Conservation (phyloP, 1,284 basidiomycete species). For the Takashimella koratensis region DNA sequence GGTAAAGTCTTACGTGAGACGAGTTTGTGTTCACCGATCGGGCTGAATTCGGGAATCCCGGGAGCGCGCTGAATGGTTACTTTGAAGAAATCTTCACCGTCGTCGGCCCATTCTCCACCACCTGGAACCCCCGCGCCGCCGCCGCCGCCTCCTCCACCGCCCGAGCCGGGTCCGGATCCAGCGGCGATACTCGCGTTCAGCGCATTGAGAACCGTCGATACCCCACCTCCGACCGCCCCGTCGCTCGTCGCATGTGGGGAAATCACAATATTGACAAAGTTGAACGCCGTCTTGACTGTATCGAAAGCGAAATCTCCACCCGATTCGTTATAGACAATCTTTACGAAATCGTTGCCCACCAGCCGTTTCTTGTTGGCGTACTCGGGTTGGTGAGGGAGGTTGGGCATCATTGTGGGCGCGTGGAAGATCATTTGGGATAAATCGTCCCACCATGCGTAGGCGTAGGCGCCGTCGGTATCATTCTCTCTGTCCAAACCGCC, state of each 20-base stretch:
- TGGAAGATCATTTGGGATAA: slow-evolving; percentile 95
- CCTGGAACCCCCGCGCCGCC: not conserved
- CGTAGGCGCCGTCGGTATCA: slow-evolving; percentile 78
- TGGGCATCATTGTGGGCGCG: slow-evolving; percentile 96
- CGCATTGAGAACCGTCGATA: not conserved
- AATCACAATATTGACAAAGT: slow-evolving; percentile 96
- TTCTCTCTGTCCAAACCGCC: slow-evolving; percentile 82
- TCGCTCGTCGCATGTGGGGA: slow-evolving; percentile 85
- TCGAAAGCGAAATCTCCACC: slow-evolving; percentile 83
- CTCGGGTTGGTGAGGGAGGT: slow-evolving; percentile 61
- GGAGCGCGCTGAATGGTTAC: slow-evolving; percentile 77
- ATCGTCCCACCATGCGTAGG: slow-evolving; percentile 99
- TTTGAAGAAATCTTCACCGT: slow-evolving; percentile 70
- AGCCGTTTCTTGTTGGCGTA: slow-evolving; percentile 83
- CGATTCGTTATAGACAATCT: slow-evolving; percentile 97
- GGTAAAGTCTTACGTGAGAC: slow-evolving; percentile 82
- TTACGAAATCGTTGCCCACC: slow-evolving; percentile 91
- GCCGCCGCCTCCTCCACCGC: not conserved
- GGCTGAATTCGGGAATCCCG: slow-evolving; percentile 87
- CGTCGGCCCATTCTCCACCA: slow-evolving; percentile 29
- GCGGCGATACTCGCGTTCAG: not conserved
- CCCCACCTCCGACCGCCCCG: slow-evolving; percentile 10
- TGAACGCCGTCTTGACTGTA: slow-evolving; percentile 83
- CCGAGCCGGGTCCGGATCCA: too few relatives aligned
- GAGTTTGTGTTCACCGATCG: slow-evolving; percentile 86